Base-by-base conservation (phyloP, 768 basidiomycete species). In the Postia placenta region DNA sequence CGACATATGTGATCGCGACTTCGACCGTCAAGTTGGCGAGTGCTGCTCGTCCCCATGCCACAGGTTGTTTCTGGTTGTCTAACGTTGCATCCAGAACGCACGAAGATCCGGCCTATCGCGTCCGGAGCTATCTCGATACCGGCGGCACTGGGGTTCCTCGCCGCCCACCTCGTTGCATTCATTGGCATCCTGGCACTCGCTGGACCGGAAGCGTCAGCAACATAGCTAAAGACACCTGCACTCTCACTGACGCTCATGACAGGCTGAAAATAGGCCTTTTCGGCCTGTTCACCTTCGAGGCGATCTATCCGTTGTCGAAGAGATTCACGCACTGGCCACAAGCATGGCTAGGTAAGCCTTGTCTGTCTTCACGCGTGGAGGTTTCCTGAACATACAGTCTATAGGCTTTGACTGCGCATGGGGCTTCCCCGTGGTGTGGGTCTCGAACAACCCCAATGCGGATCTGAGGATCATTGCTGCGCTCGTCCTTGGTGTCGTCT, bases 271-370 rank as follows among this genome's bases (percentile, higher is more conserved):
- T 54, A 27, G 58, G 51, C 23, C n/a, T 54, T 26, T n/a, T 54
- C 11, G 54, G 59, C 35, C 45, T 60, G 30, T 52, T 57, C 46
- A 52, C 56, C 11, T 40, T 56, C 11, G 53, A 56, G 17, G 52
- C 53, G 4, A 33, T 59, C 15, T 78, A 76, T 58, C 80, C 80
- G 11, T 66, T 81, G 6, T 64, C 80, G 45, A 82, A 82, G 56
- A 69, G 79, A 6, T 61, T 73, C 33, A 81, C 79, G 0, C 64
- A 79, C 52, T 82, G 79, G 79, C 80, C 80, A 0, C 80, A 82
- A 55, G 77, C 78, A 0, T 80, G 76, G 77, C 72, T 82, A 1
- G 79, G 79, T 58, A 20, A 24, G 51, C 5, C 12, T 24, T 36
- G 39, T 9, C 15, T 47, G 53, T 22, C 43, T n/a, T n/a, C n/a